These are phyloP conservation scores for Rhizopogon sp. DNA, from an alignment of 768 basidiomycete species.

Conservation along the genomic window DNA sequence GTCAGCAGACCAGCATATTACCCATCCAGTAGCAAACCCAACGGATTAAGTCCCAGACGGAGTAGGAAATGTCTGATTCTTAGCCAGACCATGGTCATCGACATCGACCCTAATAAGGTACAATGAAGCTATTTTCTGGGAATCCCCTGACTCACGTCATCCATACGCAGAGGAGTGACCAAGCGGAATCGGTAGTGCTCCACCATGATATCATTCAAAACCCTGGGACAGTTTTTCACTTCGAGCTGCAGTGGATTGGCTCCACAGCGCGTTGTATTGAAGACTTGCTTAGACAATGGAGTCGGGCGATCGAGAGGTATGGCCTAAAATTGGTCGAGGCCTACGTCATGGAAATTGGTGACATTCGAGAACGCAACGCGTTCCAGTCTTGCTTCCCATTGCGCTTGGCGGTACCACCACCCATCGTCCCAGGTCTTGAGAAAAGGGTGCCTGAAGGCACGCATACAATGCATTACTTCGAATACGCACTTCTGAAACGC, in stretches of 20 bases:
- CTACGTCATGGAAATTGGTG: conserved; percentile 87
- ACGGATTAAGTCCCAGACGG: conserved; percentile 37
- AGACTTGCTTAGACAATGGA: conserved; percentile 79
- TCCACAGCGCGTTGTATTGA: conserved; percentile 90
- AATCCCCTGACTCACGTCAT: not conserved
- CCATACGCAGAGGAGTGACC: conserved; percentile 64
- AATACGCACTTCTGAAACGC: conserved; percentile 68
- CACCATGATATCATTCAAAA: conserved; percentile 97
- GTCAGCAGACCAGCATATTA: conserved; percentile 19
- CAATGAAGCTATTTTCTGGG: conserved; percentile 7
- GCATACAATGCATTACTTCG: conserved; percentile 69
- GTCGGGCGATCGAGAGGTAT: conserved; percentile 77
- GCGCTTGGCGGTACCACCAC: conserved; percentile 70
- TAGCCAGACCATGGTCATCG: conserved; percentile 88
- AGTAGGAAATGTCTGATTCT: conserved; percentile 62
- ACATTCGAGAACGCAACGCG: conserved; percentile 78
- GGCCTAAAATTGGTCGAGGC: conserved; percentile 92
- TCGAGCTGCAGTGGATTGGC: conserved; percentile 96
- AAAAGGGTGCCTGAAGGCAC: conserved; percentile 63
- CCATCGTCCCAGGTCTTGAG: conserved; percentile 61
- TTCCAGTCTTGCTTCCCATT: conserved; percentile 91
- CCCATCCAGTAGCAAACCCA: conserved; percentile 31
- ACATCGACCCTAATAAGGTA: conserved; percentile 77
- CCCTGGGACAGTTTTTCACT: conserved; percentile 91
- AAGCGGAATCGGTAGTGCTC: conserved; percentile 82